phyloP scores from a whole-genome alignment of 192 early-diverging fungal species.

The Diversispora epigaea region DNA sequence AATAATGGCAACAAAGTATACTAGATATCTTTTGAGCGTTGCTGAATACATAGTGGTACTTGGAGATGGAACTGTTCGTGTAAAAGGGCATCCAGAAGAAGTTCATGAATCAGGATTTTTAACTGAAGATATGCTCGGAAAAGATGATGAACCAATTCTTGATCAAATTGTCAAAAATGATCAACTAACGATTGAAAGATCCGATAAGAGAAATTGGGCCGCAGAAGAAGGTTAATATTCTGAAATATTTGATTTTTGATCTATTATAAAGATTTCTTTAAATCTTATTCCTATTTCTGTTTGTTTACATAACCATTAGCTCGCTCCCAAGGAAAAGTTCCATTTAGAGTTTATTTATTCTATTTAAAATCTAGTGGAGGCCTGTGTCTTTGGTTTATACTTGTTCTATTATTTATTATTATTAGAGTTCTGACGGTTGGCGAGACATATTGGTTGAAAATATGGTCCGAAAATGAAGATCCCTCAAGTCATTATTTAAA shows the following conservation, averaged over 20 bases:
- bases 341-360: slow-evolving; percentile 66
- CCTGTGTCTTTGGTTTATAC: slow-evolving; percentile 57
- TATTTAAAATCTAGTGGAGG: slow-evolving; percentile 73
- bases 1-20: slow-evolving; percentile 87
- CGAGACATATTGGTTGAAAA: slow-evolving; percentile 68
- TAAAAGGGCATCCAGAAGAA: slow-evolving; percentile 42
- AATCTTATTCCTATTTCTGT: background rate
- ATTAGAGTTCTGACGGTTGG: slow-evolving; percentile 50
- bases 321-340: slow-evolving; percentile 78
- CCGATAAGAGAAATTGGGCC: slow-evolving; percentile 41
- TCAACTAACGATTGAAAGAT: slow-evolving; percentile 6
- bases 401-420: slow-evolving; percentile 43
- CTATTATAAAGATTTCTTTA: background rate
- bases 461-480: slow-evolving; percentile 47
- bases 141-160: background rate
- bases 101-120: slow-evolving; percentile 39
- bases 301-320: slow-evolving; percentile 20
- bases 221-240: slow-evolving; percentile 43
- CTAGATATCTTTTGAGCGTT: slow-evolving; percentile 56
- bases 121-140: slow-evolving; percentile 35
- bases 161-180: background rate
- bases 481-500: background rate
- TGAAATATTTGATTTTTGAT: background rate
- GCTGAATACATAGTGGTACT: slow-evolving; percentile 57
- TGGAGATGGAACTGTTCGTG: slow-evolving; percentile 44